A percentile compares a stretch with the other conserved stretches of the same genome.
Conservation (phyloP, 495 filamentous ascomycete genomes). For the Tuber umbilicatum region DNA sequence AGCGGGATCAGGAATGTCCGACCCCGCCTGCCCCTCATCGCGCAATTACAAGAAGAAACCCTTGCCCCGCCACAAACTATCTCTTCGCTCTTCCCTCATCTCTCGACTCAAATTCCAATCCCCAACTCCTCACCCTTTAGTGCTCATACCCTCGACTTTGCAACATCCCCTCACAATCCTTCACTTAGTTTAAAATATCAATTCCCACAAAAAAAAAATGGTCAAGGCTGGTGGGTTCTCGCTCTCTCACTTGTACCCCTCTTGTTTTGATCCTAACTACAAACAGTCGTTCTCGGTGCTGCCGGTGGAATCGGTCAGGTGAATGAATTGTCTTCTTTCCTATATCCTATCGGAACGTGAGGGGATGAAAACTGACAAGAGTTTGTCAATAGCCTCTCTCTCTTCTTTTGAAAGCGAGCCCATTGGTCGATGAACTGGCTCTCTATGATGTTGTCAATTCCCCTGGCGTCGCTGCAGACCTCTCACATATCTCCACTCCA, state of each 20-base stretch:
- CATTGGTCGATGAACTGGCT: constrained; percentile 79
- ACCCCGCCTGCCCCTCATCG: constrained; percentile 3
- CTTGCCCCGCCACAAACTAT: constrained; percentile 9
- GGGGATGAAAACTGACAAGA: constrained; percentile 38
- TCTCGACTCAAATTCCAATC: constrained; percentile 9
- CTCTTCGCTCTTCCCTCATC: constrained; percentile 6
- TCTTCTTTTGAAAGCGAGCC: constrained; percentile 81
- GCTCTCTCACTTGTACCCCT: background rate
- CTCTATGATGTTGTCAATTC: constrained; percentile 99
- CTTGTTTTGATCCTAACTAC: constrained; percentile 8
- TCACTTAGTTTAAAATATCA: constrained; percentile 19
- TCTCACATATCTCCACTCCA: constrained; percentile 91
- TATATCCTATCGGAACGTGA: background rate
- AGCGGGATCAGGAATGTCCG: background rate
- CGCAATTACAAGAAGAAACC: constrained; percentile 4
- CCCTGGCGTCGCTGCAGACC: constrained; percentile 87
- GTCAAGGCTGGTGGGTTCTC: constrained; percentile 72
- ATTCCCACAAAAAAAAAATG: constrained; percentile 52
- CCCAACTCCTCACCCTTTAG: constrained; percentile 32
- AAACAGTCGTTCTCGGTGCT: constrained; percentile 82
- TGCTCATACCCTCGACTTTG: constrained; percentile 4
- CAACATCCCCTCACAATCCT: constrained; percentile 23
- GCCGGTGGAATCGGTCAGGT: constrained; percentile 99
- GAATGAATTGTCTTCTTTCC: constrained; percentile 44
- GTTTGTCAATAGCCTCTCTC: constrained; percentile 69